Percentiles rank a stretch among this genome's conserved stretches.
Evolutionary conservation across 2,329 filamentous ascomycete species (phyloP).

Genomic region (Neofusicoccum parvum): DNA sequence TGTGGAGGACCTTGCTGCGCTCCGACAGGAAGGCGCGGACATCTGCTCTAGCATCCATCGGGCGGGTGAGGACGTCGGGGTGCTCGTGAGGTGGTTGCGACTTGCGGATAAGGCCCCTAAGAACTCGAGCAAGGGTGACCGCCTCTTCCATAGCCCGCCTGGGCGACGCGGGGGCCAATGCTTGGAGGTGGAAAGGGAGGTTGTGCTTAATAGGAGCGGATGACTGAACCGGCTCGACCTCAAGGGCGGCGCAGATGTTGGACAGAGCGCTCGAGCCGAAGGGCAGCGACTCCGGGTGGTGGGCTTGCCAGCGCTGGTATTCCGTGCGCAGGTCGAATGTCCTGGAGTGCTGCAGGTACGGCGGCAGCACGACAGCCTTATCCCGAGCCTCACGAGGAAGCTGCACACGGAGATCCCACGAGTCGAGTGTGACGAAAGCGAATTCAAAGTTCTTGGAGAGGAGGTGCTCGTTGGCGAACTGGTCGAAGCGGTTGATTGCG

Average conservation of each 20-base stretch:
- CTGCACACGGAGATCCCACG: conserved; percentile 97
- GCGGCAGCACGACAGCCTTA: conserved; percentile 94
- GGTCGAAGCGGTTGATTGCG: conserved; percentile 91
- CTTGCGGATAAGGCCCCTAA: conserved; percentile 91
- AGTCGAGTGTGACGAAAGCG: conserved; percentile 96
- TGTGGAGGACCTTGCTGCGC: conserved; percentile 95
- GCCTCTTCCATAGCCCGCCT: conserved; percentile 97
- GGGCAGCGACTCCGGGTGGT: conserved; percentile 94
- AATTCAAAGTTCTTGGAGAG: conserved; percentile 92
- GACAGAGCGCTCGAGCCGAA: conserved; percentile 94
- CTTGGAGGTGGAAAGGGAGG: conserved; percentile 95
- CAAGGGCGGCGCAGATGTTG: conserved; percentile 96
- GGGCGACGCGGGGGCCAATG: conserved; percentile 90
- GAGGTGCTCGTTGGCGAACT: conserved; percentile 89
- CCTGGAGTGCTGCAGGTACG: conserved; percentile 95
- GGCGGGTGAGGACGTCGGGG: conserved; percentile 88
- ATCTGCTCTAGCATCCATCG: conserved; percentile 95
- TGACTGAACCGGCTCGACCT: conserved; percentile 96
- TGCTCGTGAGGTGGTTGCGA: conserved; percentile 93
- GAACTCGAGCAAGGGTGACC: conserved; percentile 87
- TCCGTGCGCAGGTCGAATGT: conserved; percentile 97
- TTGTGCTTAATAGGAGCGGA: conserved; percentile 99
- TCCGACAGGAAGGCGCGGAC: conserved; percentile 95
- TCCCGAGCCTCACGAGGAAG: conserved; percentile 95
- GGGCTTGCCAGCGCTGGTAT: conserved; percentile 97